These are phyloP conservation scores for Poterioochromonas sp. DNA, from an alignment of 352 stramenopile species.

Conservation along the genomic window DNA sequence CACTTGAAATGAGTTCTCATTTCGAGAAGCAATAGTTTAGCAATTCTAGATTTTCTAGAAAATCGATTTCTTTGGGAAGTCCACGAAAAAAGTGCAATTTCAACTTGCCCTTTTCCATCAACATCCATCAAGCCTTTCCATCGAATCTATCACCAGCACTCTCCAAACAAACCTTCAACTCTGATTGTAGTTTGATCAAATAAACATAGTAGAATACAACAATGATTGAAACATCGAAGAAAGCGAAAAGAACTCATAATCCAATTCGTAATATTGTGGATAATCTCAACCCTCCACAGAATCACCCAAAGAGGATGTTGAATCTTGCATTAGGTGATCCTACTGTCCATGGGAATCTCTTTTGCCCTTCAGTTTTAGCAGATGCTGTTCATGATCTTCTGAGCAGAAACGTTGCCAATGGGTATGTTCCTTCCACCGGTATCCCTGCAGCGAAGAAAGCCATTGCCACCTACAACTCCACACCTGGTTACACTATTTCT, in stretches of 20 bases:
- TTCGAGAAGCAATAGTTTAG: too few species aligned
- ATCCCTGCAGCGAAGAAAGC: slow-evolving; percentile 65
- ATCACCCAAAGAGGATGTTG: slow-evolving; percentile 32
- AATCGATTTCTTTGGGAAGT: too few species aligned
- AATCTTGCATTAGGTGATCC: slow-evolving; percentile 59
- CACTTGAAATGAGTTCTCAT: too few species aligned
- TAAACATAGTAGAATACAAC: too few species aligned
- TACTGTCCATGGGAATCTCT: slow-evolving; percentile 81
- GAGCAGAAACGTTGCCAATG: slow-evolving; percentile 55
- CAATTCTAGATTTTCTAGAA: too few species aligned
- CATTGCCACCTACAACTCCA: slow-evolving; percentile 71
- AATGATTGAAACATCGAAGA: slow-evolving; percentile 45
- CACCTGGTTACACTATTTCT: slow-evolving; percentile 52
- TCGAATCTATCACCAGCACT: too few species aligned
- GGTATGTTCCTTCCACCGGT: slow-evolving; percentile 82
- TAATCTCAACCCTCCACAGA: slow-evolving; percentile 65
- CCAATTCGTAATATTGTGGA: slow-evolving; percentile 87
- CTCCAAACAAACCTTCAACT: too few species aligned
- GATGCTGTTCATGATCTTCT: slow-evolving; percentile 50
- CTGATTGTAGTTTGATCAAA: too few species aligned
- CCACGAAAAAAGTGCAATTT: too few species aligned
- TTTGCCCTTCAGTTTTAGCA: slow-evolving; percentile 71
- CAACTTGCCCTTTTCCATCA: too few species aligned
- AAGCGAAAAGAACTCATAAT: slow-evolving; percentile 60
- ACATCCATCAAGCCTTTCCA: too few species aligned